Evolutionary conservation across 306 rosid species (phyloP).

Genomic region (Cicer yamashitae): DNA sequence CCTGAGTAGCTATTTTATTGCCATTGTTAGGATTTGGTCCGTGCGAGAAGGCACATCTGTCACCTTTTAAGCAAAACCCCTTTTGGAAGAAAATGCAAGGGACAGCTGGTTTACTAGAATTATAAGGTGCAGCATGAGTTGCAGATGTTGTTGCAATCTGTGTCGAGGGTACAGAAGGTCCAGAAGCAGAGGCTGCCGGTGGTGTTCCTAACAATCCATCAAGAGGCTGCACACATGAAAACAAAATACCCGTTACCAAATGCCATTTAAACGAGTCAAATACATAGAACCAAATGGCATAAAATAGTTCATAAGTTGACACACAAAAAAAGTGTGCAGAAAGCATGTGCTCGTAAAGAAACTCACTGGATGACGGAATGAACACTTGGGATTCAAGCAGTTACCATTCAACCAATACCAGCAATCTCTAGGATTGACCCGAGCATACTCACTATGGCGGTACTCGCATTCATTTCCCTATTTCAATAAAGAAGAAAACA

Average conservation of each 20-base stretch:
- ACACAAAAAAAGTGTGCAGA: neutral
- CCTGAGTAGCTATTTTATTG: conserved; percentile 63
- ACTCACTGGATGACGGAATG: conserved; percentile 97
- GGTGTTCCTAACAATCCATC: conserved; percentile 83
- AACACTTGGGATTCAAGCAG: conserved; percentile 91
- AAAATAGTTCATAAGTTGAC: conserved; percentile 1
- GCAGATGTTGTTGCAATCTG: conserved; percentile 56
- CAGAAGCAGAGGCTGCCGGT: conserved; percentile 62
- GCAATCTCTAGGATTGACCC: conserved; percentile 96
- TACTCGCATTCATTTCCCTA: conserved; percentile 97
- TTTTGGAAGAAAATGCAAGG: conserved; percentile 92
- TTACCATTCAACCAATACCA: conserved; percentile 94
- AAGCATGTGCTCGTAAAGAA: conserved; percentile 4
- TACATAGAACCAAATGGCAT: neutral
- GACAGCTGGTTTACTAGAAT: conserved; percentile 71
- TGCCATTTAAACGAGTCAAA: neutral
- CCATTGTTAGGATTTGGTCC: conserved; percentile 59
- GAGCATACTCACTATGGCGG: conserved; percentile 95
- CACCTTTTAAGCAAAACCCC: conserved; percentile 90
- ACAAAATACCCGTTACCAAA: conserved; percentile 39
- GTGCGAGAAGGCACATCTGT: conserved; percentile 81
- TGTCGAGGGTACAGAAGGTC: conserved; percentile 58
- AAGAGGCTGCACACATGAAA: conserved; percentile 68
- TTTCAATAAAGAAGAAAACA: conserved; percentile 42
- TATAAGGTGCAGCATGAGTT: conserved; percentile 52